Percentiles rank a stretch among this genome's conserved stretches.
Evolutionary conservation across 176 grass and related monocot species (phyloP).

Genomic region (Zea mays): Zm-B73-REFERENCE-NAM-5.0 NC_050101.1:123067501-123068000

Average conservation of each 20-base stretch:
- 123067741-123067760: slow-evolving; percentile 99
- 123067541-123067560: slow-evolving; percentile 69
- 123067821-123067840: slow-evolving; percentile 86
- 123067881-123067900: slow-evolving; percentile 96
- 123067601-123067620: slow-evolving; percentile 91
- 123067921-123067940: slow-evolving; percentile 76
- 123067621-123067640: slow-evolving; percentile 78
- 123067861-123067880: slow-evolving; percentile 83
- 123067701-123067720: slow-evolving; percentile 74
- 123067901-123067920: slow-evolving; percentile 71
- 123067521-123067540: slow-evolving; percentile 71
- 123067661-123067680: slow-evolving; percentile 73
- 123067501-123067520: slow-evolving; percentile 87
- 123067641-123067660: slow-evolving; percentile 67
- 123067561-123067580: slow-evolving; percentile 83
- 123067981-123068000: slow-evolving; percentile 64
- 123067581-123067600: slow-evolving; percentile 74
- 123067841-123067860: slow-evolving; percentile 69
- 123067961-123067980: slow-evolving; percentile 84
- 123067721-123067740: slow-evolving; percentile 81
- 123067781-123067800: slow-evolving; percentile 86
- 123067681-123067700: slow-evolving; percentile 80
- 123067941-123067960: slow-evolving; percentile 78
- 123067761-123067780: slow-evolving; percentile 71
- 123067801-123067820: slow-evolving; percentile 86